Conservation (phyloP, 371 early-diverging fungal genomes). For the Mortierella polycephala region DNA sequence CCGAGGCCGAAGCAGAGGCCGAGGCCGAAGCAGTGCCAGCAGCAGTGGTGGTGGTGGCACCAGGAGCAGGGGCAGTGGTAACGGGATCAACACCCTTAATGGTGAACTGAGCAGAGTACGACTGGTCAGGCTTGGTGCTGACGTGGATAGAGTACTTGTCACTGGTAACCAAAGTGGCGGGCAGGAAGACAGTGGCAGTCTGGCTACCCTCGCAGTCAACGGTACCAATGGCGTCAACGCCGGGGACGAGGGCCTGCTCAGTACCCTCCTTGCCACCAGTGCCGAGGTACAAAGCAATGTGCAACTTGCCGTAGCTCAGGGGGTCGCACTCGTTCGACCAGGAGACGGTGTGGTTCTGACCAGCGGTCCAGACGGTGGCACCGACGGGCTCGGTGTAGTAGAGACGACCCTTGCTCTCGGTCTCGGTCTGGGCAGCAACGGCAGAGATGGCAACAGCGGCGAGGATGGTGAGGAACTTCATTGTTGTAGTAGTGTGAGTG, state of each 20-base stretch:
- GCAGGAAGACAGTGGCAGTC: constrained; percentile 21
- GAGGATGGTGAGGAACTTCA: constrained; percentile 37
- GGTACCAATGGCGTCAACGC: constrained; percentile 27
- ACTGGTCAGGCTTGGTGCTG: constrained; percentile 36
- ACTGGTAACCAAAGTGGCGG: constrained; percentile 37
- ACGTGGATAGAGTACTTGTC: constrained; percentile 33
- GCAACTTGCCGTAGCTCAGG: constrained; percentile 17
- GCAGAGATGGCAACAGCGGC: constrained; percentile 36
- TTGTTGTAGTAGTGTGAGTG: constrained; percentile 6
- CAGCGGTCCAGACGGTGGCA: constrained; percentile 41
- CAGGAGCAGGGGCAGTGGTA: constrained; percentile 4
- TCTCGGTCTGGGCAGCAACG: constrained; percentile 34
- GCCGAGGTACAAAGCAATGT: constrained; percentile 38
- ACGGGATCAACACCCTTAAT: constrained; percentile 39
- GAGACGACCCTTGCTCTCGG: constrained; percentile 31
- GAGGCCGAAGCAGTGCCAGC: constrained; percentile 7
- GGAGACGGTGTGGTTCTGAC: constrained; percentile 35
- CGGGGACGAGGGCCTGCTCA: constrained; percentile 35
- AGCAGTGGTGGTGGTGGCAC: constrained; percentile 3
- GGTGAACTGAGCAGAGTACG: constrained; percentile 32
- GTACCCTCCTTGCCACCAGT: constrained; percentile 21
- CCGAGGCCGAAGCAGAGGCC: not conserved
- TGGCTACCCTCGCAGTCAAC: constrained; percentile 37
- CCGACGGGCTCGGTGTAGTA: constrained; percentile 33
- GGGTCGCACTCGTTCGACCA: constrained; percentile 54